Base-by-base conservation (phyloP, 345 rosid genomes). In the Corchorus olitorius region DNA sequence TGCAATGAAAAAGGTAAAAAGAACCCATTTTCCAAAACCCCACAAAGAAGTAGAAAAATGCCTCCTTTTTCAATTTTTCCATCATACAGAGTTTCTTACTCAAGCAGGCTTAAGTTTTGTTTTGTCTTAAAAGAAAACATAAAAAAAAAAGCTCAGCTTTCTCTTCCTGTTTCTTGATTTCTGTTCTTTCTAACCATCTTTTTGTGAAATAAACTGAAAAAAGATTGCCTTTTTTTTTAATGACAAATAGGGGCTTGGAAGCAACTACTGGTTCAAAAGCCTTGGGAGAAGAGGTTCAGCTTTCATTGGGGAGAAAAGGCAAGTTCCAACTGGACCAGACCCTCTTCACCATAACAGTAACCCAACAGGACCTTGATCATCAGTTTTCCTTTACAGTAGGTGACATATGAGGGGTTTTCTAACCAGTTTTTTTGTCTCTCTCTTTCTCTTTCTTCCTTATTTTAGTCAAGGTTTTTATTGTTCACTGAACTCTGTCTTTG, bases 301-400 rank as follows among this genome's bases (percentile, higher is more conserved):
- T 9, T 2, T 43, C 6, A 55, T 19, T 37, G 71, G 45, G 12
- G 81, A 81, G 63, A 87, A 78, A 39, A 86, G 94, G 60, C 68
- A 80, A 70, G 92, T 88, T 35, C 94, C 92, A 10, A 84, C 92
- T 0, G 91, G 94, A 75, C 88, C 92, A 11, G 88, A 90, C 79
- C 94, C 92, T 37, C 88, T 90, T 74, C 92, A 90, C 75, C 94
- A 90, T 75, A 80, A 88, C 66, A 68, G 39, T 67, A 66, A 76
- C 43, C 92, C 92, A 39, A 64, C 70, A 14, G 62, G 81, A 46
- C 88, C 82, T 43, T 83, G 77, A 80, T 65, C 74, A 79, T 65
- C 76, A 79, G 34, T 46, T 46, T 58, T 34, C 35, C 3, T 63
- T 35, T 35, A 3, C 14, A 22, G 17, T 6, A 11, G 17, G 3